These are phyloP conservation scores for Cicer bijugum DNA, from an alignment of 306 rosid species.

Conservation along the genomic window DNA sequence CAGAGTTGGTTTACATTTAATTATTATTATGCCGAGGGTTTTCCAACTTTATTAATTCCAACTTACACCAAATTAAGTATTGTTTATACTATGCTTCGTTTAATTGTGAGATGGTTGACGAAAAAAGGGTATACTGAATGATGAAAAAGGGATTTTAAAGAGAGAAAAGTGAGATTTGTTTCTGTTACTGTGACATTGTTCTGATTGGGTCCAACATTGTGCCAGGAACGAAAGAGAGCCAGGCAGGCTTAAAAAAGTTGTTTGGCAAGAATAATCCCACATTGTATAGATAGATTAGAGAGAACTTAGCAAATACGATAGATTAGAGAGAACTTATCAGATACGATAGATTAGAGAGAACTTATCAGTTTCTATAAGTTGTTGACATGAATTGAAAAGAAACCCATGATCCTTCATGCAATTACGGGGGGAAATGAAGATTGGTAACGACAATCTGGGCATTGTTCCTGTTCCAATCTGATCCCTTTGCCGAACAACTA, in stretches of 20 bases:
- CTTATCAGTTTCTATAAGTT: not conserved
- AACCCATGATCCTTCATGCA: conserved; percentile 75
- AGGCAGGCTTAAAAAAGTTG: not conserved
- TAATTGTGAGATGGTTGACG: too few species aligned
- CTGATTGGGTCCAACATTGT: too few species aligned
- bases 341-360: not conserved
- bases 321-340: too few species aligned
- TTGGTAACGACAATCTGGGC: conserved; percentile 82
- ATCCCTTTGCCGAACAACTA: conserved; percentile 51
- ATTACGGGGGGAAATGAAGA: conserved; percentile 72
- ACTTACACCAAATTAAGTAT: not conserved
- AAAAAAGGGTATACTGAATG: too few species aligned
- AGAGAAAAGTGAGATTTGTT: not conserved
- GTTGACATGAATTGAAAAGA: fast-evolving
- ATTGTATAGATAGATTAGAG: not conserved
- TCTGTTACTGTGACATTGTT: not conserved
- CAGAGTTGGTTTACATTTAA: conserved; percentile 27
- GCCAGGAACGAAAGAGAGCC: not conserved
- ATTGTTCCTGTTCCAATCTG: conserved; percentile 55
- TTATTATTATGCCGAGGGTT: conserved; percentile 5
- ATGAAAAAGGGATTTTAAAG: too few species aligned
- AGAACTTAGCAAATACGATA: not conserved
- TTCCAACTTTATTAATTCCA: not conserved
- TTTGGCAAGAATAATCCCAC: conserved; percentile 43
- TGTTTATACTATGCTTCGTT: not conserved